Evolutionary conservation across 495 filamentous ascomycete genomes (phyloP), one percentile per base, ranked within the genome.

Genomic region (Daldinia grandis): DNA sequence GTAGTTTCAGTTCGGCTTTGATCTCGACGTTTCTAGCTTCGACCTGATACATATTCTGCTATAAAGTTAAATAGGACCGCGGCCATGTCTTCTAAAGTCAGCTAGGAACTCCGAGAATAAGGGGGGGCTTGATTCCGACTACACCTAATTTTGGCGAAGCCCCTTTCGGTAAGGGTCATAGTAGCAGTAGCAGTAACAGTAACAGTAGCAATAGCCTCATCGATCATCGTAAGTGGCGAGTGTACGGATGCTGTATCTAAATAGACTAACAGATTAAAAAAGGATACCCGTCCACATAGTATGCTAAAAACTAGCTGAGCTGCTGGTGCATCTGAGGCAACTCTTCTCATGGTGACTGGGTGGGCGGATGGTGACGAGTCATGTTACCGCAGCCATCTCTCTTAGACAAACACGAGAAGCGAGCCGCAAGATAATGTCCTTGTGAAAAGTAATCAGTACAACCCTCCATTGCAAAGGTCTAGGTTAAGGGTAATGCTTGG

Each of bases 11-110:
- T 58, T 58, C 35, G 47, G 42, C 35, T 35, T 37, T 25, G 19
- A 69, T 62, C 44, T 64, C 56, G 47, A 64, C n/a, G 38, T 24
- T 59, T 64, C 67, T 56, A 64, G 55, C 31, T 53, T 40, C 6
- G n/a, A 40, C 38, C 33, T 14, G 5, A 35, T 35, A 35, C 5
- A 35, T 35, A 35, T 14, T 17, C 0, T 51, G 0, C 1, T 25
- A 51, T 51, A 28, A 28, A 2, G 49, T 51, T 51, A 12, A 25
- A 14, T 24, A 6, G 6, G 21, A 14, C n/a, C 9, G 8, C 44
- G 44, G 44, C 4, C 9, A 50, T 50, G 40, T 67, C 10, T 38
- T n/a, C 65, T 47, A 3, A 58, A 30, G n/a, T 58, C 17, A 42
- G 53, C 14, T 62, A 68, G 24, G 37, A 51, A 51, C 42, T 58